Base-by-base conservation (phyloP, 345 rosid genomes). In the Eucalyptus regnans region DNA sequence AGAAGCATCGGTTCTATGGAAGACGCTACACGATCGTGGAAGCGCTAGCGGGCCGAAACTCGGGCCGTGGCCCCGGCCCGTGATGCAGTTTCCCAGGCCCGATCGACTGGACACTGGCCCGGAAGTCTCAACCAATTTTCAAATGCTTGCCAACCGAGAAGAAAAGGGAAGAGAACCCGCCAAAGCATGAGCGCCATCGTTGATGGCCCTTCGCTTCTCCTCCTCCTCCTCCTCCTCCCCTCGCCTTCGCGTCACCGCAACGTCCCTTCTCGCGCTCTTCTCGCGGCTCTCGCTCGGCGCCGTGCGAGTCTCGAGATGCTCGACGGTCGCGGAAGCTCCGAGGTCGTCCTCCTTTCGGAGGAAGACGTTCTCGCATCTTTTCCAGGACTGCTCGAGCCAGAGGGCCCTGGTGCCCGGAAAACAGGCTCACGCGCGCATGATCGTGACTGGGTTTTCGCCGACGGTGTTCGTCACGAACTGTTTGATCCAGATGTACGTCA, bases 401-500 rank as follows among this genome's bases (percentile, higher is more conserved):
- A 90, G 54, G 58, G 91, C 95, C 5, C 64, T 92, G 50, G 91
- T 89, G 76, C 93, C 92, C 1, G 99, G 98, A 0, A 95, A 95
- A 91, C 98, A 96, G 94, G 96, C 96, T 86, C 99, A 97, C 66
- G 95, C 95, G 91, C 96, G 92, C 33, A 93, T 97, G 97, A 93
- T 96, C 12, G 12, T 94, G 62, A 93, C 96, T 89, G 98, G 98
- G 89, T 96, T 96, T 91, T 49, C 76, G 46, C 98, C 99, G 50
- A 95, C 96, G 5, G 86, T 93, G 17, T 97, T 92, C 56, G 98
- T 96, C 27, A 31, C 94, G 17, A 97, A 97, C 86, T 95, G 99
- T 91, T 91, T 97, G 94, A 90, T 95, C 43, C 97, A 94, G 13
- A 49, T 95, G 76, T 96, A 96, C 29, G 56, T 93, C 3, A 94